Percentiles rank a stretch among this genome's conserved stretches.
Evolutionary conservation across 2,329 filamentous ascomycete genomes (phyloP).

Genomic region (Paracamarosporium sp.): DNA sequence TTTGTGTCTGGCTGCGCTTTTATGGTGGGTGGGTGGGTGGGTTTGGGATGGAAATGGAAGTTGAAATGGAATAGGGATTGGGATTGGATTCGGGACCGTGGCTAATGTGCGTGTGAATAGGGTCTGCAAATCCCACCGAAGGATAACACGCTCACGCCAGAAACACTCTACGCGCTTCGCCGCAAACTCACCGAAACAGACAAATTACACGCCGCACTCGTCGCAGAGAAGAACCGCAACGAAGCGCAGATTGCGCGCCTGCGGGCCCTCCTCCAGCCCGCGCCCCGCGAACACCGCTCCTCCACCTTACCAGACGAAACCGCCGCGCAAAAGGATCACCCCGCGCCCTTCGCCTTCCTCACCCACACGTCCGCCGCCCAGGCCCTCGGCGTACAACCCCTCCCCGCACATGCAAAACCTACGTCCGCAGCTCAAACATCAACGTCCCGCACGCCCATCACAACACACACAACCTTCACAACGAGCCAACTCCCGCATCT

Average conservation of each 20-base stretch:
- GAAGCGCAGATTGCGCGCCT: conserved; percentile 72
- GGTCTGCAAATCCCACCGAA: conserved; percentile 31
- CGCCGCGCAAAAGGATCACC: neutral
- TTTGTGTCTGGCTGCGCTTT: too few species aligned
- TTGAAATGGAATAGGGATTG: too few species aligned
- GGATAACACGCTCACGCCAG: conserved; percentile 62
- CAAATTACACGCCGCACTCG: conserved; percentile 73
- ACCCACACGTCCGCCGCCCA: conserved; percentile 57
- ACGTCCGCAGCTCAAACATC: conserved; percentile 25
- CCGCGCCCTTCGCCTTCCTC: conserved; percentile 61
- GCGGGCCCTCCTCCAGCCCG: conserved; percentile 57
- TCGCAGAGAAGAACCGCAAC: conserved; percentile 74
- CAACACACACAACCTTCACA: conserved; percentile 78
- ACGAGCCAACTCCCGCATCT: conserved; percentile 84
- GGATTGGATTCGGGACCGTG: too few species aligned
- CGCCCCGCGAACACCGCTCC: conserved; percentile 20
- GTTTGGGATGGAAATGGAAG: neutral
- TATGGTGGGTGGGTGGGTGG: too few species aligned
- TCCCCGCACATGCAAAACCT: conserved; percentile 32
- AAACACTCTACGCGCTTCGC: conserved; percentile 74
- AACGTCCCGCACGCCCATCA: conserved; percentile 59
- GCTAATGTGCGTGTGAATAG: too few species aligned
- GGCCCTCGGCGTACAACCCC: conserved; percentile 51
- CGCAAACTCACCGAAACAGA: conserved; percentile 79
- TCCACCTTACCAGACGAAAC: too few species aligned